Base-by-base conservation (phyloP, 1,139 yeast species). In the Saccharomyces hybrid region DNA sequence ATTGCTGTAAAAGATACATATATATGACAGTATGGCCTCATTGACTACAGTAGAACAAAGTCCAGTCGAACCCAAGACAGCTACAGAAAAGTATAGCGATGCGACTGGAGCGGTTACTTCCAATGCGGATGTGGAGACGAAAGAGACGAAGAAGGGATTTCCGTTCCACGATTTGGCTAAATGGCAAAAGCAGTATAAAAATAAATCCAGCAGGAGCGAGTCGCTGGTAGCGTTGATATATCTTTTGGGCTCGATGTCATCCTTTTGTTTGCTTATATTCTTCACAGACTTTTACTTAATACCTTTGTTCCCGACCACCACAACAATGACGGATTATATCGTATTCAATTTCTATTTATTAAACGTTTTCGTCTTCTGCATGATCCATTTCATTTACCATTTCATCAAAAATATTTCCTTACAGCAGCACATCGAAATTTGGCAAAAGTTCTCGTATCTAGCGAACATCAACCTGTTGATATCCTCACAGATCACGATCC, bases 311-410 rank as follows among this genome's bases (percentile, higher is more conserved):
- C 54, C 57, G 1, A 54, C 61, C 5, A 58, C 61, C 3, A 38
- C 44, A 16, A 60, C 62, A 9, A 60, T 60, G 62, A 58, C 62
- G 9, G 62, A 60, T 44, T 60, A 60, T 48, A 56, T 60, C 20
- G 50, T 58, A 3, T 47, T 60, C 4, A 60, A 60, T 49, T 32
- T 60, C 14, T 60, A 52, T 31, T 32, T 60, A 14, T 56, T 57
- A 5, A 54, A 55, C 4, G 54, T 56, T 11, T 54, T 57, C 31
- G 59, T 57, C 48, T 50, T 49, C 3, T 51, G 56, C 8, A 32
- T 54, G 14, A 46, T 54, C 5, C 52, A 55, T 34, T 42, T 54
- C 7, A 8, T 52, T 1, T 56, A 50, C 16, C 58, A 57, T 48
- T 48, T 56, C n/a, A 54, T 56, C 46, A 59, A 55, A 27, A 47